These are phyloP conservation scores for Tricholoma furcatifolium DNA, from an alignment of 768 basidiomycete species.

Conservation along the genomic window DNA sequence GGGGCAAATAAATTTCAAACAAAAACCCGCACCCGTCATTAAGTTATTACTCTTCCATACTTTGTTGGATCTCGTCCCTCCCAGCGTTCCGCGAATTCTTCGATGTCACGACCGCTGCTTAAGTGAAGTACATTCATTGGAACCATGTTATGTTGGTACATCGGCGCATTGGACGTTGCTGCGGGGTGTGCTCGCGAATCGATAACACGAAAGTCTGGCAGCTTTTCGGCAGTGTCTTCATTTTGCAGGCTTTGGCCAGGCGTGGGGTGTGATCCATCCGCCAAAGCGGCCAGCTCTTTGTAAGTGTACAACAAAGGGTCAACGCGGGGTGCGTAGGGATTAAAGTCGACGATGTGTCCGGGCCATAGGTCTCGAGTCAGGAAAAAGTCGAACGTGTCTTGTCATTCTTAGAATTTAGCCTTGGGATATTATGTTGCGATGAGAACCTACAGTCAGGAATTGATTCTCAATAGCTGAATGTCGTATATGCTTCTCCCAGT, in stretches of 20 bases:
- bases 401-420: neutral
- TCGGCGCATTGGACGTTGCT: slow-evolving; percentile 65
- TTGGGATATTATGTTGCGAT: neutral
- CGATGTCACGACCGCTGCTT: slow-evolving; percentile 68
- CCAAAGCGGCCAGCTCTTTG: slow-evolving; percentile 58
- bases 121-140: slow-evolving; percentile 86
- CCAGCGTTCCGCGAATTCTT: slow-evolving; percentile 71
- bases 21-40: too few species aligned
- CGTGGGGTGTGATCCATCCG: slow-evolving; percentile 12
- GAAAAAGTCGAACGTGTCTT: slow-evolving; percentile 86
- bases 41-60: slow-evolving; percentile 16
- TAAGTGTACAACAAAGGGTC: slow-evolving; percentile 87
- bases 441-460: slow-evolving; percentile 62
- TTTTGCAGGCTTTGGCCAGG: neutral
- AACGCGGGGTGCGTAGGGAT: slow-evolving; percentile 83
- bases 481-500: slow-evolving; percentile 70
- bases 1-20: too few species aligned
- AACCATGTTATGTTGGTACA: slow-evolving; percentile 85
- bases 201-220: slow-evolving; percentile 61
- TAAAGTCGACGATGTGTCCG: slow-evolving; percentile 88
- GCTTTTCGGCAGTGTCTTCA: neutral
- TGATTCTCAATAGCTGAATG: slow-evolving; percentile 47
- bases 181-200: slow-evolving; percentile 74
- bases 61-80: slow-evolving; percentile 50
- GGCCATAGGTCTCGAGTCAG: slow-evolving; percentile 77